phyloP scores from a whole-genome alignment of 169 alveolate genomes.

The Perkinsus olseni region DNA sequence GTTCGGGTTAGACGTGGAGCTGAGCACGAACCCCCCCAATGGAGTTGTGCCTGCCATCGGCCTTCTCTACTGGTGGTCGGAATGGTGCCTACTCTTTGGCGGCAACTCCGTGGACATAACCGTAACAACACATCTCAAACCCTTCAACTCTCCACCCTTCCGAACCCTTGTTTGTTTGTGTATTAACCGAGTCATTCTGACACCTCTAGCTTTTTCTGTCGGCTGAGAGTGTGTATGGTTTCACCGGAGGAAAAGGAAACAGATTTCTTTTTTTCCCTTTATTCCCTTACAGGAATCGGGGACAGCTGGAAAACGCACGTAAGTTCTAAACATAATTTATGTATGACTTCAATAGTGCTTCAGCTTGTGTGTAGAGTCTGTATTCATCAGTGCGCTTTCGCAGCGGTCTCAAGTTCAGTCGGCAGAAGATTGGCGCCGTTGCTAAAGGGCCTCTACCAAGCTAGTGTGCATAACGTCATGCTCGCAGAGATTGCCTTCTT shows the following conservation, averaged over 20 bases:
- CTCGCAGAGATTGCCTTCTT: no score
- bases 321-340: no score
- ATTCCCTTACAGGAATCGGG: no score
- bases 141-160: background rate
- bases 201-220: background rate
- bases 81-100: background rate
- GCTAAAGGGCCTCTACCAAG: background rate
- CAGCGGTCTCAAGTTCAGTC: no score
- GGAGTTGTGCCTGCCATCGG: background rate
- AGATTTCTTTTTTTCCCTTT: no score
- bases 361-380: no score
- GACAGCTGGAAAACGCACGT: no score
- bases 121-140: background rate
- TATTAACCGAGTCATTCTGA: background rate
- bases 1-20: background rate
- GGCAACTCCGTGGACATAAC: background rate
- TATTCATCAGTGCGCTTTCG: no score
- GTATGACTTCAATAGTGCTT: no score
- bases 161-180: background rate
- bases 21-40: background rate
- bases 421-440: background rate
- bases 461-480: no score
- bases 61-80: background rate
- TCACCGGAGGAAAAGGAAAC: no score
- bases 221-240: background rate